Conservation (phyloP, 225 moss, liverwort and hornwort genomes). For the Pseudisothecium myosuroides region DNA sequence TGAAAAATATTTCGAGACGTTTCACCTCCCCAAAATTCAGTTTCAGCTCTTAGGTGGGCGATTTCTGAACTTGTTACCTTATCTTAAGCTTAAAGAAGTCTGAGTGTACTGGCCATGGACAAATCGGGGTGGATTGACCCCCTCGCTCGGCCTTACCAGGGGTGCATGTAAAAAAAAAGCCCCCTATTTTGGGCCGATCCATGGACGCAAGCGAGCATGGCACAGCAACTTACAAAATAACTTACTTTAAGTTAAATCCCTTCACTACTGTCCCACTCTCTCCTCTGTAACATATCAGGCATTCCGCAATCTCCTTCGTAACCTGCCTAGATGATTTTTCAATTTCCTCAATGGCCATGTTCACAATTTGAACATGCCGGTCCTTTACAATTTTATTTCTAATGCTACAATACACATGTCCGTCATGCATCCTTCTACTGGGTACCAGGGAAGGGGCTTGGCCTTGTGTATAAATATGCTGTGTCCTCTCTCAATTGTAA, state of each 20-base stretch:
- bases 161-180: no score
- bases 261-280: not conserved
- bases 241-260: not conserved
- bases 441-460: no score
- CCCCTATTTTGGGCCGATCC: no score
- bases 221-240: not conserved
- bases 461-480: not conserved
- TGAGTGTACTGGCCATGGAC: not conserved
- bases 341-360: no score
- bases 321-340: not conserved
- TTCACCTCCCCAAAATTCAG: no score
- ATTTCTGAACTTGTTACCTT: no score
- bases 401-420: not conserved
- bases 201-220: not conserved
- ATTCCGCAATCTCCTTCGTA: not conserved
- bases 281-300: not conserved
- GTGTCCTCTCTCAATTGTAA: not conserved
- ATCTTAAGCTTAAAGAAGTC: no score
- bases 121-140: no score
- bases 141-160: no score
- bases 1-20: no score
- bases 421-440: no score
- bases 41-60: no score
- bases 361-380: not conserved
- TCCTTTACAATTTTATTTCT: not conserved